These are phyloP conservation scores for Dactylella cylindrospora DNA, from an alignment of 2,329 filamentous ascomycete species.

Conservation along the genomic window DNA sequence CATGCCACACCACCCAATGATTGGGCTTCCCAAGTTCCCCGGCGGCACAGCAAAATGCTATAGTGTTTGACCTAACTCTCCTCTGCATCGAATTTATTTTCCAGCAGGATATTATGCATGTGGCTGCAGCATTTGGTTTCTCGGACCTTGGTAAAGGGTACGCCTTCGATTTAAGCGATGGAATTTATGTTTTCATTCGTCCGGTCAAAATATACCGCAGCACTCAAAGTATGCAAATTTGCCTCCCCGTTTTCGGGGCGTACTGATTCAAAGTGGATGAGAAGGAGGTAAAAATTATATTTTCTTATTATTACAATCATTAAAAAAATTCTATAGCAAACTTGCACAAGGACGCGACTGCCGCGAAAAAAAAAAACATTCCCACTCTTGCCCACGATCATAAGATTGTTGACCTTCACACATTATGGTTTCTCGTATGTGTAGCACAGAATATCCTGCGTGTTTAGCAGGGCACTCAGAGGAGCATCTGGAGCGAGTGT, in stretches of 20 bases:
- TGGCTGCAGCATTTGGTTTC: not conserved
- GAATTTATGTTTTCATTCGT: constrained; percentile 1
- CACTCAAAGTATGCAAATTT: not conserved
- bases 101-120: not conserved
- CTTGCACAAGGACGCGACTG: not conserved
- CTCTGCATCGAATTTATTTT: not conserved
- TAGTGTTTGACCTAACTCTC: not conserved
- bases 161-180: constrained; percentile 12
- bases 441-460: constrained; percentile 12
- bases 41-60: too few species aligned
- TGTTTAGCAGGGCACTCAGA: constrained; percentile 12
- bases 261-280: constrained; percentile 1
- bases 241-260: not conserved
- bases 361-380: not conserved
- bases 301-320: not conserved
- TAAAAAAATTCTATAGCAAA: not conserved
- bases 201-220: too few species aligned
- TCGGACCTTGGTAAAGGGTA: constrained; percentile 1
- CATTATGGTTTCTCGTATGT: constrained; percentile 7
- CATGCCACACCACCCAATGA: not conserved
- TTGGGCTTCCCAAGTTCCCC: constrained; percentile 6
- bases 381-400: not conserved
- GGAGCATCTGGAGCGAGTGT: constrained; percentile 8
- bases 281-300: too few species aligned
- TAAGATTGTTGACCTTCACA: not conserved